Evolutionary conservation across 2,329 filamentous ascomycete species (phyloP).

Genomic region (Clarireedia homoeocarpa): DNA sequence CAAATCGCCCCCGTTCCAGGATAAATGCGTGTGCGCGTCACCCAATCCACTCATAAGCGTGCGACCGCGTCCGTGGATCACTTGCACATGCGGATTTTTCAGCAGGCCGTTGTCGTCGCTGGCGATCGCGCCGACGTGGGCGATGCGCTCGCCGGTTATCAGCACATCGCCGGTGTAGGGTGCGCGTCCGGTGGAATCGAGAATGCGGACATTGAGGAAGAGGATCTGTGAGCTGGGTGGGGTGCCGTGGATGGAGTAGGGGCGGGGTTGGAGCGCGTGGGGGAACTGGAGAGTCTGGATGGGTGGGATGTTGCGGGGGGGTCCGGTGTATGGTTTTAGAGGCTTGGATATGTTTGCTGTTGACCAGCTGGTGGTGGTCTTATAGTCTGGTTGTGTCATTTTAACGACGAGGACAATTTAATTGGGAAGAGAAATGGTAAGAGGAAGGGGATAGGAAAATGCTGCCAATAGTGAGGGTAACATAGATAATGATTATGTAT

Average conservation of each 20-base stretch:
- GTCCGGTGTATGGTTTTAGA: not conserved
- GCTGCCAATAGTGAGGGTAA: no score
- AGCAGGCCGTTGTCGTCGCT: not conserved
- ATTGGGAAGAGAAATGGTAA: no score
- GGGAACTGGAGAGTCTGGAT: not conserved
- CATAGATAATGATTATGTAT: no score
- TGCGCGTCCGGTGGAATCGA: not conserved
- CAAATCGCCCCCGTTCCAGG: constrained; percentile 40
- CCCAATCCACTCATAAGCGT: constrained; percentile 43
- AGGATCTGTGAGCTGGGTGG: not conserved
- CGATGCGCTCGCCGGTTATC: not conserved
- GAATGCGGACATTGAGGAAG: not conserved
- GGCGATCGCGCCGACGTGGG: not conserved
- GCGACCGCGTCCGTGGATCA: constrained; percentile 19
- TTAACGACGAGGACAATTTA: no score
- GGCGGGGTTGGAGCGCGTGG: not conserved
- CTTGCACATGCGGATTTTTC: not conserved
- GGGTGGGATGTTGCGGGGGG: not conserved
- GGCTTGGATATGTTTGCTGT: no score
- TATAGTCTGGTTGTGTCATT: no score
- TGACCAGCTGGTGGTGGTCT: no score
- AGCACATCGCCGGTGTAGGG: not conserved
- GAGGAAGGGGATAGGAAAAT: no score
- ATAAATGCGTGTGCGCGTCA: constrained; percentile 41
- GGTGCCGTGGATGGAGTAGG: not conserved